A percentile compares a stretch with the other conserved stretches of the same genome.
phyloP scores from a whole-genome alignment of 2,329 filamentous ascomycete genomes.

The Colletotrichum sp. region DNA sequence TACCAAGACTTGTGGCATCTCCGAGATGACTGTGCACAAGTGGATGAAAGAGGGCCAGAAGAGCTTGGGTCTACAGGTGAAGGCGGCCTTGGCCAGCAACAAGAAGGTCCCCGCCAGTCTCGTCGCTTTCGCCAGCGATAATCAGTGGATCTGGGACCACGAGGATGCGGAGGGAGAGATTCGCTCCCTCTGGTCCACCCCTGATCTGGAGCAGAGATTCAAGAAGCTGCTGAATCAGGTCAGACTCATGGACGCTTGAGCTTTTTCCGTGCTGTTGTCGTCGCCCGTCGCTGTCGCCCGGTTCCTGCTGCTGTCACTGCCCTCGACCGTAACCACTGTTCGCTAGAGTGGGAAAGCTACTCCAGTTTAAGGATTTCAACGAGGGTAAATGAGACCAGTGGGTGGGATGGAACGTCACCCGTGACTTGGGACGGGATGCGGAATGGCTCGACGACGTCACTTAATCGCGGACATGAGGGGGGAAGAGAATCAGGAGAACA shows the following conservation, averaged over 20 bases:
- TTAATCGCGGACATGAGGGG: background rate
- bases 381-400: background rate
- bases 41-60: background rate
- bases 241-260: background rate
- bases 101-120: background rate
- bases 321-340: no score
- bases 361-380: background rate
- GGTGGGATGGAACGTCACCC: background rate
- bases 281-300: no score
- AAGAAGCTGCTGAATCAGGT: background rate
- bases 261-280: no score
- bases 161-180: background rate
- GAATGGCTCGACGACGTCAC: background rate
- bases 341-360: no score
- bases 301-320: no score
- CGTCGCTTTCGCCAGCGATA: background rate
- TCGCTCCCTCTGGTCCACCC: background rate
- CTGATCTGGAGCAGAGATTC: background rate
- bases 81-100: background rate
- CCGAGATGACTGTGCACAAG: background rate
- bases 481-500: background rate
- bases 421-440: background rate
- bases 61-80: background rate
- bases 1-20: background rate
- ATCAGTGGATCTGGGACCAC: background rate